These are phyloP conservation scores for Juncus inflexus DNA, from an alignment of 176 grass and related monocot genomes.

Conservation along the genomic window DNA sequence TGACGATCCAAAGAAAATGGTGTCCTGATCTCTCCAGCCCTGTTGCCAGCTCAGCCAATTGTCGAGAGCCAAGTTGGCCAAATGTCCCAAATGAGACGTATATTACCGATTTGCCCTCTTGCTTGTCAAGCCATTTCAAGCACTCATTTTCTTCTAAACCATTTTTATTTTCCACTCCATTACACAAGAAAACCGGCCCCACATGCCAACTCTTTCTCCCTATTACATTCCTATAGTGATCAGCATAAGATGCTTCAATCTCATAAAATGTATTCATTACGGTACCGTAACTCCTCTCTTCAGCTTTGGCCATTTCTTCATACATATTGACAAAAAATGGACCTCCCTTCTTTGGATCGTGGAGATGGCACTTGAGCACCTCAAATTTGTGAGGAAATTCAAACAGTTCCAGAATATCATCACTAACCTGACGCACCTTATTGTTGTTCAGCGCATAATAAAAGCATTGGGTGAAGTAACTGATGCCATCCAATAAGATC, in stretches of 20 bases:
- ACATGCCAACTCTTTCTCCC: conserved; percentile 27
- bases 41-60: conserved; percentile 9
- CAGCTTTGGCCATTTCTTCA: conserved; percentile 18
- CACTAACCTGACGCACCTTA: too few relatives aligned
- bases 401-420: too few relatives aligned
- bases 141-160: not conserved
- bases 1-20: conserved; percentile 25
- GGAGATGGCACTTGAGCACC: conserved; percentile 29
- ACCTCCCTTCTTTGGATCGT: not conserved
- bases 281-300: conserved; percentile 19
- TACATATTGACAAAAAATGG: conserved; percentile 13
- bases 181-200: conserved; percentile 14
- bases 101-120: conserved; percentile 20
- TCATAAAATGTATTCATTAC: conserved; percentile 36
- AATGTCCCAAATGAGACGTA: conserved; percentile 36
- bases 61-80: not conserved
- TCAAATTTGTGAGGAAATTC: conserved; percentile 21
- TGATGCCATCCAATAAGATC: too few relatives aligned
- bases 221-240: conserved; percentile 20
- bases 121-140: conserved; percentile 24
- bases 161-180: not conserved
- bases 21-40: conserved; percentile 22
- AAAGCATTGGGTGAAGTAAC: too few relatives aligned
- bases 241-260: conserved; percentile 30
- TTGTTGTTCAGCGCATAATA: too few relatives aligned